These are phyloP conservation scores for Botryotinia calthae DNA, from an alignment of 2,329 filamentous ascomycete species.

Conservation along the genomic window DNA sequence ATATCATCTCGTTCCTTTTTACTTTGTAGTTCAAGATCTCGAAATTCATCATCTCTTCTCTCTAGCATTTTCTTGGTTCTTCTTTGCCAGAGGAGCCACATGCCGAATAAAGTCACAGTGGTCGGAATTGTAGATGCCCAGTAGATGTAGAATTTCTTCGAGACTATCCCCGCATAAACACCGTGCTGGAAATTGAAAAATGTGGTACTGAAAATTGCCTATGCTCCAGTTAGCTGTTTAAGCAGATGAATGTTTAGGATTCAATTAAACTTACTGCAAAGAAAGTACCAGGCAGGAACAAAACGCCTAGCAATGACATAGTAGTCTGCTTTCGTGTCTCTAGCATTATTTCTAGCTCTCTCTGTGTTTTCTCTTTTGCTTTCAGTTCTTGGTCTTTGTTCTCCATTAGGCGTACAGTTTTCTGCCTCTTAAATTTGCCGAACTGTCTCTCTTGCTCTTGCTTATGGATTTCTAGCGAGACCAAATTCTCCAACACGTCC, in stretches of 20 bases:
- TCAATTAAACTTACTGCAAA: background rate
- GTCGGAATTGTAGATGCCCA: background rate
- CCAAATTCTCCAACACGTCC: conserved; percentile 11
- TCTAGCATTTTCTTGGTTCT: background rate
- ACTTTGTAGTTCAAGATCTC: background rate
- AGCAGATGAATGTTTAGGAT: rapidly evolving
- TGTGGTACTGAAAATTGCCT: conserved; percentile 6
- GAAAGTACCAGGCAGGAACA: conserved; percentile 20
- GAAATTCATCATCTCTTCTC: background rate
- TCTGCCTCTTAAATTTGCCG: background rate
- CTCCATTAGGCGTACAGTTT: too few relatives aligned
- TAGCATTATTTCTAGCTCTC: conserved; percentile 14
- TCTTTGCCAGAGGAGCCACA: background rate
- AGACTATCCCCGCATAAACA: background rate
- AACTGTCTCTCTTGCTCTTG: conserved; percentile 18
- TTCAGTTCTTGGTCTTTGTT: too few relatives aligned
- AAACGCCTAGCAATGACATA: conserved; percentile 17
- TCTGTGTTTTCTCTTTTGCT: conserved; percentile 1
- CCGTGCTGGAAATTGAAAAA: conserved; percentile 4
- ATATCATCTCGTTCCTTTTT: background rate
- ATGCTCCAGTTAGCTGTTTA: background rate
- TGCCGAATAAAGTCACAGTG: background rate
- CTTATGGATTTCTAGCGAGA: conserved; percentile 14
- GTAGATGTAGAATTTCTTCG: background rate
- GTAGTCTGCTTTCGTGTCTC: conserved; percentile 19